A percentile compares a stretch with the other conserved stretches of the same genome.
These are phyloP conservation scores for Mortierella claussenii DNA, from an alignment of 192 early-diverging fungal species.

Conservation along the genomic window DNA sequence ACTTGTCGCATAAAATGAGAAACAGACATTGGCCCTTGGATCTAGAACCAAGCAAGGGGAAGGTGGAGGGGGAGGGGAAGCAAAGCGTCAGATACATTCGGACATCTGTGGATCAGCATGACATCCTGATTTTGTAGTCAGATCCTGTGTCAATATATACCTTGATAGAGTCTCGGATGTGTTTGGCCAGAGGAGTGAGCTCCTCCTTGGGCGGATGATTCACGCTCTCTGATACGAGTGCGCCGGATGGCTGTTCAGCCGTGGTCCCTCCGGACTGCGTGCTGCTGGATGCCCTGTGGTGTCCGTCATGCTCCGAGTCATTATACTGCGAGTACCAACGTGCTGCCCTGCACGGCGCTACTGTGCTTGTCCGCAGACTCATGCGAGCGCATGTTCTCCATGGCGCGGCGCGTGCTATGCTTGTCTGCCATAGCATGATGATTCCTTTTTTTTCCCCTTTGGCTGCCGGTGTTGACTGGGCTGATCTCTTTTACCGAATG, in stretches of 20 bases:
- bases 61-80: neutral
- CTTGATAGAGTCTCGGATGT: slow-evolving; percentile 68
- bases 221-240: neutral
- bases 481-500: too few species aligned
- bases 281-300: too few species aligned
- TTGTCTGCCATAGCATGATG: slow-evolving; percentile 29
- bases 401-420: slow-evolving; percentile 1
- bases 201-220: slow-evolving; percentile 59
- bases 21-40: slow-evolving; percentile 79
- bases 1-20: slow-evolving; percentile 91
- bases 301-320: neutral
- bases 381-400: slow-evolving; percentile 15
- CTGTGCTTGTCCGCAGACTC: neutral
- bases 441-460: too few species aligned
- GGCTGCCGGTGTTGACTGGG: too few species aligned
- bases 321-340: slow-evolving; percentile 22
- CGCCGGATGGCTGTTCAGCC: neutral
- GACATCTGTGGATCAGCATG: too few species aligned
- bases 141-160: too few species aligned
- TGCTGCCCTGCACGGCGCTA: neutral
- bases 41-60: slow-evolving; percentile 28
- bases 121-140: too few species aligned
- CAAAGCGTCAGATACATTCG: too few species aligned
- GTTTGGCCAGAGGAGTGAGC: slow-evolving; percentile 64
- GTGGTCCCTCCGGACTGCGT: neutral